Base-by-base conservation (phyloP, 352 stramenopile species). In the Phytophthora multivora region DNA sequence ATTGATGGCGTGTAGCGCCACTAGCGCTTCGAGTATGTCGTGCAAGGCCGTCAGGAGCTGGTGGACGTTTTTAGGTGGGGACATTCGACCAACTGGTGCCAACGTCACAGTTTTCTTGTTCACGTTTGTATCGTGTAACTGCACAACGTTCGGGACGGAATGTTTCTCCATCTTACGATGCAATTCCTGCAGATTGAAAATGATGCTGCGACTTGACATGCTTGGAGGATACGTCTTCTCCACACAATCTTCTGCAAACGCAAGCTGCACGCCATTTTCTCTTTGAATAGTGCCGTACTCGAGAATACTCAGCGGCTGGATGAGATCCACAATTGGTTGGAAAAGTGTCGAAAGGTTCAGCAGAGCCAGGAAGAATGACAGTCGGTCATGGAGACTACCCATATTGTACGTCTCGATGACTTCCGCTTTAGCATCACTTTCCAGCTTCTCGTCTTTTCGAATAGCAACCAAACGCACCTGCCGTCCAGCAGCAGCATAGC, bases 311-410 rank as follows among this genome's bases (percentile, higher is more conserved):
- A 59, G n/a, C 31, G 39, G 41, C 13, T 25, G 23, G 10, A 60
- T 60, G 35, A 50, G 49, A 42, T 42, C 25, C 31, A 54, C 30
- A 59, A 53, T 16, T 41, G 49, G 58, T 46, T 10, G 41, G n/a
- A 74, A 71, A 13, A 73, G 59, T 51, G 53, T 66, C 18, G 50
- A 69, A 36, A 73, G 49, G 38, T 69, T 73, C n/a, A 73, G 47
- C 42, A 73, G 54, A 5, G 65, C 59, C 35, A 69, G 36, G 65
- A 59, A 63, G 15, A 70, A 64, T 28, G 59, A 61, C 56, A 70
- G 42, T n/a, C 66, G 50, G 21, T 35, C 41, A 18, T 48, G 21
- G 36, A 70, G 54, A 45, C 54, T 13, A 38, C 50, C 53, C 43
- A 70, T 64, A 61, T 63, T 18, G 35, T 70, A 70, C 23, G 52